Evolutionary conservation across 139 green algal genomes (phyloP).

Genomic region (Pedinophyceae sp.): DNA sequence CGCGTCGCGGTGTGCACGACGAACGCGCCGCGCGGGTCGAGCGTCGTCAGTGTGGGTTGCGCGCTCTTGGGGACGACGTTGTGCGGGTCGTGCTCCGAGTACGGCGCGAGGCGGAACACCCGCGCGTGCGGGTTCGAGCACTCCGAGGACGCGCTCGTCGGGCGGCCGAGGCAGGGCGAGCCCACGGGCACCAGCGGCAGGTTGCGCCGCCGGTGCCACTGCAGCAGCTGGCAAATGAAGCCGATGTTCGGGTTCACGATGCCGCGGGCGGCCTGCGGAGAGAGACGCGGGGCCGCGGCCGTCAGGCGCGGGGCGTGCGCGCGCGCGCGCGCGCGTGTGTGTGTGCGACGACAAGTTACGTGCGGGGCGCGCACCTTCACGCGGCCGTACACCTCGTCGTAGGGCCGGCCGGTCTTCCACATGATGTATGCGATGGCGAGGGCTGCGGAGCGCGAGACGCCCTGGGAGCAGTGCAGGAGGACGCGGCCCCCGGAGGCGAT

Average conservation of each 20-base stretch:
- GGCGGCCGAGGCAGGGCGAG: no score
- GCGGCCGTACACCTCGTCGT: slow-evolving; percentile 59
- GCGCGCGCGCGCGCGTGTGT: no score
- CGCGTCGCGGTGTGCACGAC: slow-evolving; percentile 13
- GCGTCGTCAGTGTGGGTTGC: no score
- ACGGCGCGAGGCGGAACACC: slow-evolving; percentile 54
- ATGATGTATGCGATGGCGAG: slow-evolving; percentile 89
- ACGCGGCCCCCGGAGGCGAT: slow-evolving; percentile 32
- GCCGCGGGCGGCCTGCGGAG: slow-evolving; percentile 44
- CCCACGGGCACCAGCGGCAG: not conserved
- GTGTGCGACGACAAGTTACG: not conserved
- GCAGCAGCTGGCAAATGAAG: slow-evolving; percentile 72
- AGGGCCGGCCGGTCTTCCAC: slow-evolving; percentile 50
- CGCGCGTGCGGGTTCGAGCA: slow-evolving; percentile 7
- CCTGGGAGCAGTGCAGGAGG: slow-evolving; percentile 84
- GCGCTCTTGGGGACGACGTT: slow-evolving; percentile 34
- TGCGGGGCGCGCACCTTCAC: not conserved
- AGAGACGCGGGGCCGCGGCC: no score
- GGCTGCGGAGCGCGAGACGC: slow-evolving; percentile 69
- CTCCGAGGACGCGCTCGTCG: not conserved
- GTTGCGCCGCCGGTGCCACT: slow-evolving; percentile 65
- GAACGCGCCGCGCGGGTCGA: slow-evolving; percentile 11
- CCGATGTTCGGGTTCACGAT: slow-evolving; percentile 92
- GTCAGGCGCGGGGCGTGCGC: no score
- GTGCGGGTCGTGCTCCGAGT: slow-evolving; percentile 34